Base-by-base conservation (phyloP, 306 rosid genomes). In the Vigna nakashimae region DNA sequence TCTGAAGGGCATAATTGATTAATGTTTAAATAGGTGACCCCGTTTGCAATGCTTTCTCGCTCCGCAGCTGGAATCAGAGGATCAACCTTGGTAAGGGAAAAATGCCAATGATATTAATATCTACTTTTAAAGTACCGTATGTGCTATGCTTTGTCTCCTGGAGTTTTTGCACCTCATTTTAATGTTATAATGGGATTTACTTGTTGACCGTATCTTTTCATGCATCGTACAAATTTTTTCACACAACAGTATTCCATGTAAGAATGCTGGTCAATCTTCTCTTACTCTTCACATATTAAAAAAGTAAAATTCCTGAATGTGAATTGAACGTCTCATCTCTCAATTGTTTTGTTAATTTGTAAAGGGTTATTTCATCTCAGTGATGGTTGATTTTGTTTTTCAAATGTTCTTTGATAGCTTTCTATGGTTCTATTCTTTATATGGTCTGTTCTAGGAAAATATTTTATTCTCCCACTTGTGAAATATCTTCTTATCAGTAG, bases 31-130 rank as follows among this genome's bases (percentile, higher is more conserved):
- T 85, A 94, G 98, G 98, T 94, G 84, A 94, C 98, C 60, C 94
- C 95, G 34, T 89, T 78, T 84, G 97, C 97, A 12, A 85, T 92
- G 93, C 97, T 94, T 73, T 94, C 98, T 10, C 97, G 98, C 26
- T 78, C 96, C 71, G 90, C 92, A 15, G 97, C 96, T 77, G 98
- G 97, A 85, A 94, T 94, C 82, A 87, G 98, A 81, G 95, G 98
- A 72, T 87, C 97, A 34, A 88, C 96, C 74, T 76, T 94, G 97
- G 98, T 94, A 92, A 85, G 87, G 49, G 36, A 43, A 79, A 65
- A 63, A 36, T 9, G 69, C 13, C 9, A 60, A 17, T 42, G 57
- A 20, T 42, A 42, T 65, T 75, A 10, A 63, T 30, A 24, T 73
- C 55, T 75, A 40, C 69, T 57, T 74, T 20, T 20, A 56, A 53